Percentiles rank a stretch among this genome's conserved stretches.
Evolutionary conservation across 164 flowering plant genomes (phyloP).

Genomic region (Stephania cephalantha): DNA sequence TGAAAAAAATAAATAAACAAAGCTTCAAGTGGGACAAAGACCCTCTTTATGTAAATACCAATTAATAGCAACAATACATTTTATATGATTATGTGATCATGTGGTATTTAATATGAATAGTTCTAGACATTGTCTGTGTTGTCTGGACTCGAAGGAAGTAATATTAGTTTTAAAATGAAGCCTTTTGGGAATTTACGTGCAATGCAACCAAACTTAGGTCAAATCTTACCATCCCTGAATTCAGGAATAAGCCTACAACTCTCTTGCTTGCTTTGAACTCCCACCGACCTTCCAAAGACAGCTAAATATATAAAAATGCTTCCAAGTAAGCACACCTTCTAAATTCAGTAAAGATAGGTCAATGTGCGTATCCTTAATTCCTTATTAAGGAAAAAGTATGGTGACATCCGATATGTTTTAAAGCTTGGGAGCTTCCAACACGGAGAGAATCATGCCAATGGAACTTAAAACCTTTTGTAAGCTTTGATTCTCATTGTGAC

Average conservation of each 20-base stretch:
- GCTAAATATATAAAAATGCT: neutral
- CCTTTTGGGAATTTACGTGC: slow-evolving; percentile 8
- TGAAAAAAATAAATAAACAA: neutral
- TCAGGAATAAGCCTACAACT: slow-evolving; percentile 7
- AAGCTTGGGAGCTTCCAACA: too few species aligned
- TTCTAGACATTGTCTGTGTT: neutral
- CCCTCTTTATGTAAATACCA: slow-evolving; percentile 7
- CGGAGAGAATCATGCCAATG: too few species aligned
- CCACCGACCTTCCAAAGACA: neutral
- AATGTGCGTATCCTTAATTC: neutral
- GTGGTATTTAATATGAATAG: too few species aligned
- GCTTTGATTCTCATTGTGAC: too few species aligned
- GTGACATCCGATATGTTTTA: too few species aligned
- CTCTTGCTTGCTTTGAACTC: neutral
- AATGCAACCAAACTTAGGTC: slow-evolving; percentile 11
- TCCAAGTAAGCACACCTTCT: neutral
- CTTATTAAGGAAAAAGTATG: too few species aligned
- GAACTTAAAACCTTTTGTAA: too few species aligned
- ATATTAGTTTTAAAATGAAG: neutral
- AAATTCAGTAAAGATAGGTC: slow-evolving; percentile 4
- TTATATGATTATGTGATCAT: too few species aligned
- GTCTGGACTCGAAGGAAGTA: neutral
- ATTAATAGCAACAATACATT: neutral
- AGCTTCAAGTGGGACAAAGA: neutral
- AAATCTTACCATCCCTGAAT: slow-evolving; percentile 2